Conservation (phyloP, 2,329 filamentous ascomycete species). For the Verticillium nubilum region DNA sequence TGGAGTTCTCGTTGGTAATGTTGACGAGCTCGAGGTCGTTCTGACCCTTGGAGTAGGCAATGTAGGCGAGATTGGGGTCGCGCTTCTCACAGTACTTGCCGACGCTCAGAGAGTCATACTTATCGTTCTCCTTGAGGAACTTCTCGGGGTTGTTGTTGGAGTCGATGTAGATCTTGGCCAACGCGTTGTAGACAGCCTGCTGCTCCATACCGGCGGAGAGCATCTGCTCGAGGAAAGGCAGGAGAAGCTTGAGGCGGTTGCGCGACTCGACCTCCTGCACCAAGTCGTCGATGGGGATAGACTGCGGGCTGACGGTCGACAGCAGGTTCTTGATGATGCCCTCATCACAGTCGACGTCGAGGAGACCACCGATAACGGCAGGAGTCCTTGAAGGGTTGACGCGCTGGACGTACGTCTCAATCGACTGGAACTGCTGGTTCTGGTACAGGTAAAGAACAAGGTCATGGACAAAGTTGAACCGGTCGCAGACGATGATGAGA, state of each 20-base stretch:
- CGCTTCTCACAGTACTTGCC: conserved; percentile 99
- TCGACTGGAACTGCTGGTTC: conserved; percentile 98
- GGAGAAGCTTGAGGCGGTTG: conserved; percentile 88
- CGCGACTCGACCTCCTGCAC: conserved; percentile 92
- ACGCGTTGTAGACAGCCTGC: conserved; percentile 92
- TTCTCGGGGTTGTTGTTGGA: conserved; percentile 97
- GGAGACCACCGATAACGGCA: conserved; percentile 83
- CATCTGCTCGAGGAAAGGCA: conserved; percentile 94
- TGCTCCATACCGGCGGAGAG: conserved; percentile 88
- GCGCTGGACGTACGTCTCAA: conserved; percentile 95
- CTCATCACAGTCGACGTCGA: conserved; percentile 98
- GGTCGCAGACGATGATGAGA: conserved; percentile 96
- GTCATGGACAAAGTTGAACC: conserved; percentile 99
- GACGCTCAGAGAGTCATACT: conserved; percentile 86
- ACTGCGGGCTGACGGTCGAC: conserved; percentile 73
- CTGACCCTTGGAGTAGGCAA: conserved; percentile 92
- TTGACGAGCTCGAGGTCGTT: conserved; percentile 96
- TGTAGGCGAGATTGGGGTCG: conserved; percentile 91
- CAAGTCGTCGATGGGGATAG: conserved; percentile 90
- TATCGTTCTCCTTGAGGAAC: conserved; percentile 95
- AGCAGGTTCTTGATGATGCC: conserved; percentile 90
- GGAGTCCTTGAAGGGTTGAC: conserved; percentile 91
- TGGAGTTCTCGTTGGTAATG: conserved; percentile 98
- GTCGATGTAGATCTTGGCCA: conserved; percentile 99
- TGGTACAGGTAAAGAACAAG: conserved; percentile 95